Evolutionary conservation across 768 basidiomycete species (phyloP).

Genomic region (Hebeloma cylindrosporum): DNA sequence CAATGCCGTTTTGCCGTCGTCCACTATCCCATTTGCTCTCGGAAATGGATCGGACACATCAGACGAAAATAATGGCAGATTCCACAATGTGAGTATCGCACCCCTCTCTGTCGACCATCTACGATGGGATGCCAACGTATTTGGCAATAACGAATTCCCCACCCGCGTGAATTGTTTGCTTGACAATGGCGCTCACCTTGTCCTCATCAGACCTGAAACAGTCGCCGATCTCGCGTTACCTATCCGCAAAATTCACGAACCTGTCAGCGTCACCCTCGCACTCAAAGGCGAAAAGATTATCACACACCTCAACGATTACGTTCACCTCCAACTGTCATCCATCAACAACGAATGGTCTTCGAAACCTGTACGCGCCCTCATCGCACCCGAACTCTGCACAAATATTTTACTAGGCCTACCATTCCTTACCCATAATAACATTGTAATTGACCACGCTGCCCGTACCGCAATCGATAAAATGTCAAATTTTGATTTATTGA

Average conservation of each 20-base stretch:
- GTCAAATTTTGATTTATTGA: slow-evolving; percentile 9
- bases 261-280: slow-evolving; percentile 8
- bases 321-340: slow-evolving; percentile 19
- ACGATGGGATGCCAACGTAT: not conserved
- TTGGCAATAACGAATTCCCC: not conserved
- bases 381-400: slow-evolving; percentile 23
- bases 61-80: not conserved
- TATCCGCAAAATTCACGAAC: not conserved
- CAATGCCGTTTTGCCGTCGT: slow-evolving; percentile 3
- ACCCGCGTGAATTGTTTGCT: slow-evolving; percentile 1
- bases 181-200: slow-evolving; percentile 15
- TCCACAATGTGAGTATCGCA: too few species aligned
- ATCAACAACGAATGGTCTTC: slow-evolving; percentile 17
- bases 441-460: slow-evolving; percentile 30
- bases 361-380: slow-evolving; percentile 16
- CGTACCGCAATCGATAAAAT: slow-evolving; percentile 15
- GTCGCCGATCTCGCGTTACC: slow-evolving; percentile 15
- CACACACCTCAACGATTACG: slow-evolving; percentile 13
- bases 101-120: not conserved
- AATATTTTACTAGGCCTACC: slow-evolving; percentile 35
- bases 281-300: not conserved
- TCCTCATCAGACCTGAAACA: slow-evolving; percentile 29
- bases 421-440: slow-evolving; percentile 32
- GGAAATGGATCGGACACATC: slow-evolving; percentile 2
- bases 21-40: not conserved